A percentile compares a stretch with the other conserved stretches of the same genome.
These are phyloP conservation scores for Epichloe scottii DNA, from an alignment of 2,329 filamentous ascomycete species.

Conservation along the genomic window DNA sequence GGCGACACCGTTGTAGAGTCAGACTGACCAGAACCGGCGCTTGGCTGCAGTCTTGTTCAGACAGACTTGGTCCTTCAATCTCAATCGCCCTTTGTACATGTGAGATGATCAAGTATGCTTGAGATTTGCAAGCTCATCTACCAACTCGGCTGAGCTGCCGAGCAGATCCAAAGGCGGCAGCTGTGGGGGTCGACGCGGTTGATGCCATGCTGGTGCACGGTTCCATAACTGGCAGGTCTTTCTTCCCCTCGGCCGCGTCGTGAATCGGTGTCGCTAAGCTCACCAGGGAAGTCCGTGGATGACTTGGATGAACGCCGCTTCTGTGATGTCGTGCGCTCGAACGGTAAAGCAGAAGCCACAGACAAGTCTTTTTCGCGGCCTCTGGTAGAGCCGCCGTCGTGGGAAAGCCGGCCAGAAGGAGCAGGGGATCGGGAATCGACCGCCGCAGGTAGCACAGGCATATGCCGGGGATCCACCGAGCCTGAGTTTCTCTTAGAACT, in stretches of 20 bases:
- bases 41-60: too few relatives aligned
- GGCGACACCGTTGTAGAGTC: not conserved
- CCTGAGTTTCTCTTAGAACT: constrained; percentile 54
- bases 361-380: constrained; percentile 7
- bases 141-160: constrained; percentile 43
- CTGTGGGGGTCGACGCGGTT: constrained; percentile 37
- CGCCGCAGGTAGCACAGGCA: not conserved
- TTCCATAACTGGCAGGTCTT: constrained; percentile 40
- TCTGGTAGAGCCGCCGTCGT: constrained; percentile 3
- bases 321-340: constrained; percentile 42
- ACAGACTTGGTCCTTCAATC: too few relatives aligned
- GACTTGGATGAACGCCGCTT: constrained; percentile 38
- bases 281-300: constrained; percentile 34
- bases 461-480: constrained; percentile 18
- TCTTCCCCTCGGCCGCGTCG: constrained; percentile 26
- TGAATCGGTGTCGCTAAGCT: constrained; percentile 30
- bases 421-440: constrained; percentile 7
- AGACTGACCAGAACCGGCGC: too few relatives aligned
- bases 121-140: constrained; percentile 25
- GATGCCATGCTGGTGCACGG: constrained; percentile 45
- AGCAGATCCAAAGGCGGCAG: constrained; percentile 32
- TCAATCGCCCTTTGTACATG: too few relatives aligned
- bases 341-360: constrained; percentile 32
- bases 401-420: constrained; percentile 8
- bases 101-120: not conserved